Evolutionary conservation across 1,139 yeast species (phyloP).

Genomic region (Candida pseudocylindracea): DNA sequence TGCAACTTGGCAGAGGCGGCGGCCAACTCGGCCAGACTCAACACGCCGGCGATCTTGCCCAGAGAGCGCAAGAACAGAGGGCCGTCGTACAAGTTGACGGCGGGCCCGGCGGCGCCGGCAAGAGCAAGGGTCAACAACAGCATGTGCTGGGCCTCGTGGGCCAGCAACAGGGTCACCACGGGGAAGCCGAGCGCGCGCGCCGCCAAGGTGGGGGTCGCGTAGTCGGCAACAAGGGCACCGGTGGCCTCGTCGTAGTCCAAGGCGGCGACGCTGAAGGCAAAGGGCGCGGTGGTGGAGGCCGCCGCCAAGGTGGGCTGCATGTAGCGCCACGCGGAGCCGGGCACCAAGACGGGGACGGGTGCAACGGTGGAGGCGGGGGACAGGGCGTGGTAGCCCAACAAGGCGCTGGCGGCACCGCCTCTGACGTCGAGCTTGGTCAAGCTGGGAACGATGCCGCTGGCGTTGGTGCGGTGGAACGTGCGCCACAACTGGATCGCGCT

Average conservation of each 20-base stretch:
- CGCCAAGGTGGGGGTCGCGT: slow-evolving; percentile 34
- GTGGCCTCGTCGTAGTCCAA: slow-evolving; percentile 37
- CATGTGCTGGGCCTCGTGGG: slow-evolving; percentile 46
- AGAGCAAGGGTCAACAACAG: slow-evolving; percentile 45
- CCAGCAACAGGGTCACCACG: slow-evolving; percentile 42
- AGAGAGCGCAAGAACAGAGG: slow-evolving; percentile 38
- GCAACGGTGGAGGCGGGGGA: slow-evolving; percentile 15
- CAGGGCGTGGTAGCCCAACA: slow-evolving; percentile 35
- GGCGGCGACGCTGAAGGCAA: slow-evolving; percentile 55
- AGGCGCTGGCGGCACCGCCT: slow-evolving; percentile 64
- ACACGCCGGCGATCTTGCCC: slow-evolving; percentile 22
- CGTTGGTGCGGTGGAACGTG: slow-evolving; percentile 26
- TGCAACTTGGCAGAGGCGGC: slow-evolving; percentile 16
- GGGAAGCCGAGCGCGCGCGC: slow-evolving; percentile 49
- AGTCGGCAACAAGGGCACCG: slow-evolving; percentile 39
- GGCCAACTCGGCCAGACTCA: slow-evolving; percentile 21
- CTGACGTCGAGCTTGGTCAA: slow-evolving; percentile 49
- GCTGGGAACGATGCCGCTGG: slow-evolving; percentile 32
- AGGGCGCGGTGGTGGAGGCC: slow-evolving; percentile 22
- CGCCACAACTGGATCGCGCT: slow-evolving; percentile 39
- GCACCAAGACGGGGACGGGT: slow-evolving; percentile 32
- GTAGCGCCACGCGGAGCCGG: slow-evolving; percentile 44
- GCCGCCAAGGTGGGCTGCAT: slow-evolving; percentile 27
- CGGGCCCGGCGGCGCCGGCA: slow-evolving; percentile 32
- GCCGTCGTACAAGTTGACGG: slow-evolving; percentile 65